Evolutionary conservation across 345 rosid species (phyloP).

Genomic region (Gossypium thurberi): DNA sequence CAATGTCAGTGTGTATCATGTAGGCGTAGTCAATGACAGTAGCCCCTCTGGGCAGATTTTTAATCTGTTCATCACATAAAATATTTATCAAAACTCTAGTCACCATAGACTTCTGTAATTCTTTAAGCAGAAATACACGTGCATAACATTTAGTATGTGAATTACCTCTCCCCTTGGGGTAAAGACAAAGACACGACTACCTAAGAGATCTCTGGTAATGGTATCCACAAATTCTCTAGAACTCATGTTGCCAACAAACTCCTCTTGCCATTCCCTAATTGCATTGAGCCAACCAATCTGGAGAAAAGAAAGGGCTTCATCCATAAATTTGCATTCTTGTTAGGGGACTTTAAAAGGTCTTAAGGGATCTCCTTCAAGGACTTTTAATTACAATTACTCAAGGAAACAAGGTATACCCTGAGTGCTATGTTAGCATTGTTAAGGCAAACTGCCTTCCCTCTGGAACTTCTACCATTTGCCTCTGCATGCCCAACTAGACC

Average conservation of each 20-base stretch:
- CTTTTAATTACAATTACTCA: slow-evolving; percentile 16
- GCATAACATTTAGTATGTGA: not conserved
- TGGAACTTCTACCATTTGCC: slow-evolving; percentile 58
- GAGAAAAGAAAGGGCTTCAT: slow-evolving; percentile 26
- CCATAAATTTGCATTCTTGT: slow-evolving; percentile 25
- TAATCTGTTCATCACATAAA: slow-evolving; percentile 48
- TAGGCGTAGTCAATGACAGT: slow-evolving; percentile 93
- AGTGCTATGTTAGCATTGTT: slow-evolving; percentile 89
- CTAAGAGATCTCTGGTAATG: slow-evolving; percentile 79
- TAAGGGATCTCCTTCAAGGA: slow-evolving; percentile 12
- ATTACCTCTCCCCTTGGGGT: slow-evolving; percentile 79
- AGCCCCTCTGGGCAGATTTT: slow-evolving; percentile 90
- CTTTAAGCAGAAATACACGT: not conserved
- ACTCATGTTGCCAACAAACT: slow-evolving; percentile 98
- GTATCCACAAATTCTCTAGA: slow-evolving; percentile 98
- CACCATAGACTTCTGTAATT: slow-evolving; percentile 7
- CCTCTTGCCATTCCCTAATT: slow-evolving; percentile 99
- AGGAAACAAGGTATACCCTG: slow-evolving; percentile 48
- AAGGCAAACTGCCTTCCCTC: slow-evolving; percentile 76
- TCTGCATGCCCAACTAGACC: slow-evolving; percentile 69
- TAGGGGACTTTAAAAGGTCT: slow-evolving; percentile 9
- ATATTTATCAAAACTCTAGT: slow-evolving; percentile 13
- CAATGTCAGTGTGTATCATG: slow-evolving; percentile 93
- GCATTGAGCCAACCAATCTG: slow-evolving; percentile 98
- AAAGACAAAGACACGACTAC: slow-evolving; percentile 94